These are phyloP conservation scores for Russula griseocarnosa DNA, from an alignment of 768 basidiomycete genomes.

Conservation along the genomic window DNA sequence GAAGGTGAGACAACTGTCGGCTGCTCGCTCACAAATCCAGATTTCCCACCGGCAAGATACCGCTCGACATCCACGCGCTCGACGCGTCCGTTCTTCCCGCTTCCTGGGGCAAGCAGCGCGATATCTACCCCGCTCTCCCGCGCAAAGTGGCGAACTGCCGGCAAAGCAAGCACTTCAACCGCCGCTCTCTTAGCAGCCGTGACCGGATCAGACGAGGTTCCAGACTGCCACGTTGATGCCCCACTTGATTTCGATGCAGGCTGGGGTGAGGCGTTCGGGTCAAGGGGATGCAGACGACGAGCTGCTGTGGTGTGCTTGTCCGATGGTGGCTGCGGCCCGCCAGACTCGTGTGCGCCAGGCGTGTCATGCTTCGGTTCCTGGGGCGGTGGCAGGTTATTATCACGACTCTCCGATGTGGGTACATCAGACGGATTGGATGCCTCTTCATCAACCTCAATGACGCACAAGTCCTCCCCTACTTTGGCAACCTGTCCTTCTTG, in stretches of 20 bases:
- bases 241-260: not conserved
- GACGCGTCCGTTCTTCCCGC: slow-evolving; percentile 69
- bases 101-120: slow-evolving; percentile 53
- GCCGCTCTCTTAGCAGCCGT: slow-evolving; percentile 10
- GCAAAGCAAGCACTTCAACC: slow-evolving; percentile 58
- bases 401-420: slow-evolving; percentile 18
- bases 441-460: slow-evolving; percentile 77
- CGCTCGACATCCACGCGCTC: slow-evolving; percentile 71
- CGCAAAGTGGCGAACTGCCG: slow-evolving; percentile 76
- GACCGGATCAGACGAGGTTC: slow-evolving; percentile 1
- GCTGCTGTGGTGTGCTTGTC: slow-evolving; percentile 7
- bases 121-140: slow-evolving; percentile 62
- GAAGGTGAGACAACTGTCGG: slow-evolving; percentile 18
- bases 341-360: not conserved
- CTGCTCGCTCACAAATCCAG: slow-evolving; percentile 26
- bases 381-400: slow-evolving; percentile 1
- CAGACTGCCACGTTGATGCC: not conserved
- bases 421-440: slow-evolving; percentile 25
- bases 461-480: slow-evolving; percentile 72
- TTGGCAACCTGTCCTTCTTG: slow-evolving; percentile 80
- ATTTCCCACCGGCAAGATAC: slow-evolving; percentile 41
- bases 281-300: slow-evolving; percentile 54
- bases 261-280: slow-evolving; percentile 46
- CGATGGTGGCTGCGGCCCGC: not conserved
- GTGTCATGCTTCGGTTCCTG: slow-evolving; percentile 4